phyloP scores from a whole-genome alignment of 2,329 filamentous ascomycete species.

The Didymella exigua region DNA sequence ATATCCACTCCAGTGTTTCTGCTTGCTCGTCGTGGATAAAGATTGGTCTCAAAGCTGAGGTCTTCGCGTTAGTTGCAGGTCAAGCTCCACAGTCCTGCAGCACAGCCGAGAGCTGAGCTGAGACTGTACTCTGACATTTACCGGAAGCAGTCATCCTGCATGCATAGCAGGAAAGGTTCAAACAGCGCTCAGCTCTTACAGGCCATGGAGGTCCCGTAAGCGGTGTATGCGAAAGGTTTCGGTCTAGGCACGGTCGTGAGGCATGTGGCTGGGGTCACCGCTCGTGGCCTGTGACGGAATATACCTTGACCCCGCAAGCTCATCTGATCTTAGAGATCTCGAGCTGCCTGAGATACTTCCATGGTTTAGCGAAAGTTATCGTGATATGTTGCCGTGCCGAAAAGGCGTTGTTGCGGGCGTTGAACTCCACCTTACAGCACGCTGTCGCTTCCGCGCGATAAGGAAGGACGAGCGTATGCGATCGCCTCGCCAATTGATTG shows the following conservation, averaged over 20 bases:
- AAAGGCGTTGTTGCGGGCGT: background rate
- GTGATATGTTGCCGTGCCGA: background rate
- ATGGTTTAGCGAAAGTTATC: background rate
- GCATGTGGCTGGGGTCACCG: background rate
- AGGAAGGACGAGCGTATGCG: background rate
- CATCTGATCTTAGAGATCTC: background rate
- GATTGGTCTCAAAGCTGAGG: background rate
- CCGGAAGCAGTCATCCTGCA: slow-evolving; percentile 17
- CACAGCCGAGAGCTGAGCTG: slow-evolving; percentile 25
- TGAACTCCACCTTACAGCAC: background rate
- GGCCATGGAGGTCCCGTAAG: slow-evolving; percentile 5
- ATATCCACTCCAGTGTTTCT: background rate
- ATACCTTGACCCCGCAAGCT: slow-evolving; percentile 1
- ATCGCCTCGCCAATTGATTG: background rate
- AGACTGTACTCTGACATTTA: slow-evolving; percentile 23
- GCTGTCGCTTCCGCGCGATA: background rate
- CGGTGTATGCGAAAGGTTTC: slow-evolving; percentile 5
- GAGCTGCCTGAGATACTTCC: background rate
- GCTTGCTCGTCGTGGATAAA: no score
- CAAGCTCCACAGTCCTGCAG: slow-evolving; percentile 18
- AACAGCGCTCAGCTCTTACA: slow-evolving; percentile 19
- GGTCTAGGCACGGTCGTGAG: slow-evolving; percentile 7
- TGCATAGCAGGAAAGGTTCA: slow-evolving; percentile 14
- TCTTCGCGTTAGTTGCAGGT: background rate
- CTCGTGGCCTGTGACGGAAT: background rate